phyloP scores from a whole-genome alignment of 169 alveolate genomes.

The Besnoitia besnoiti region DNA sequence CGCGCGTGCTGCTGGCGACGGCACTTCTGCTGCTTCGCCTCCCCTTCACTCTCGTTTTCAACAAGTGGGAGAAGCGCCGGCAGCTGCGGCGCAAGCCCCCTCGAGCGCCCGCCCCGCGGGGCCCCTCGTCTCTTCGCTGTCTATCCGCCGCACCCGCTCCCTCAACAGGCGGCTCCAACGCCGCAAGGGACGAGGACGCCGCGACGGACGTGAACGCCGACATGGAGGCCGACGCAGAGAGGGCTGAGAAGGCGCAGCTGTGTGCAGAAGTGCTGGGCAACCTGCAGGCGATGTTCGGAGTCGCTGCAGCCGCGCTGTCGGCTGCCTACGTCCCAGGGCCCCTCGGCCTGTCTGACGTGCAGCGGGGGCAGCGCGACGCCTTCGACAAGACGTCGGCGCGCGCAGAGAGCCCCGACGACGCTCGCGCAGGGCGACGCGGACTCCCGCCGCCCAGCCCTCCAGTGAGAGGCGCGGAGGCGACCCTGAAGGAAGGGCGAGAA shows the following conservation, averaged over 20 bases:
- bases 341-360: background rate
- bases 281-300: background rate
- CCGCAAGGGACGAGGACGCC: background rate
- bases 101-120: no score
- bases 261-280: background rate
- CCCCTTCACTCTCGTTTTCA: slow-evolving; percentile 15
- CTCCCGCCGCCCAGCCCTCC: no score
- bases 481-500: background rate
- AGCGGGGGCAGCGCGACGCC: no score
- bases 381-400: no score
- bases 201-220: background rate
- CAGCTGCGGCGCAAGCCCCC: background rate
- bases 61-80: background rate
- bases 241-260: background rate
- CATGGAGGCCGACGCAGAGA: background rate
- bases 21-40: slow-evolving; percentile 28
- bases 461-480: no score
- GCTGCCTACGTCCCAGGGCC: background rate
- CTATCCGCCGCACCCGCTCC: no score
- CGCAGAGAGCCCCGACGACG: no score
- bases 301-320: background rate
- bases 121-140: no score
- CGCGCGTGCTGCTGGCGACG: slow-evolving; percentile 33
- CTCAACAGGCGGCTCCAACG: background rate
- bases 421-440: no score